phyloP scores from a whole-genome alignment of 495 filamentous ascomycete genomes.

The Daldinia loculata region DNA sequence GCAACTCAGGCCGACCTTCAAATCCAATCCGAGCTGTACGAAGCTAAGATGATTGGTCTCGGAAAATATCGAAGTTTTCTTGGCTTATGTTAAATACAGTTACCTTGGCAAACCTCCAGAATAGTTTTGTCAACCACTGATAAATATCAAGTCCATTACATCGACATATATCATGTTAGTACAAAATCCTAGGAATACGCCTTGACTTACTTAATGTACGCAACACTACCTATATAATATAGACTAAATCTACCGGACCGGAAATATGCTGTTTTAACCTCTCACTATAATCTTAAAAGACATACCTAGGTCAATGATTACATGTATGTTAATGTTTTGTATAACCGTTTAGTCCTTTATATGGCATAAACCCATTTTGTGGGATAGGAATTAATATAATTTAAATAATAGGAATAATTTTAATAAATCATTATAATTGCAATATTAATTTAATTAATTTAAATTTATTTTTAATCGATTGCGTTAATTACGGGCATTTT shows the following conservation, averaged over 20 bases:
- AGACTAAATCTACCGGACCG: neutral
- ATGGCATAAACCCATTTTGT: too few relatives aligned
- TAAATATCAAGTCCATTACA: neutral
- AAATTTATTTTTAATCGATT: too few relatives aligned
- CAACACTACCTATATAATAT: neutral
- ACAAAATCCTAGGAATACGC: neutral
- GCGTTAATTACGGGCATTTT: too few relatives aligned
- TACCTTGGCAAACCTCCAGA: neutral
- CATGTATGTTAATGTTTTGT: too few relatives aligned
- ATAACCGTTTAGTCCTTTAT: too few relatives aligned
- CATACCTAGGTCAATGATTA: neutral
- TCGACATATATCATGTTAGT: neutral
- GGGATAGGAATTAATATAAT: too few relatives aligned
- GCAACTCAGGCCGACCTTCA: neutral
- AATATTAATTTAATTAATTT: too few relatives aligned
- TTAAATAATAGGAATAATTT: too few relatives aligned
- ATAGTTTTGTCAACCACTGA: neutral
- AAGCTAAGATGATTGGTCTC: neutral
- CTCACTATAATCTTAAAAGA: too few relatives aligned
- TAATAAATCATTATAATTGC: too few relatives aligned
- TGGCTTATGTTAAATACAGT: neutral
- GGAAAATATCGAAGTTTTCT: neutral
- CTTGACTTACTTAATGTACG: neutral
- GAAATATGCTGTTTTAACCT: neutral
- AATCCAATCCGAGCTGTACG: neutral